Evolutionary conservation across 2,329 filamentous ascomycete species (phyloP).

Genomic region (Alternaria conjuncta): DNA sequence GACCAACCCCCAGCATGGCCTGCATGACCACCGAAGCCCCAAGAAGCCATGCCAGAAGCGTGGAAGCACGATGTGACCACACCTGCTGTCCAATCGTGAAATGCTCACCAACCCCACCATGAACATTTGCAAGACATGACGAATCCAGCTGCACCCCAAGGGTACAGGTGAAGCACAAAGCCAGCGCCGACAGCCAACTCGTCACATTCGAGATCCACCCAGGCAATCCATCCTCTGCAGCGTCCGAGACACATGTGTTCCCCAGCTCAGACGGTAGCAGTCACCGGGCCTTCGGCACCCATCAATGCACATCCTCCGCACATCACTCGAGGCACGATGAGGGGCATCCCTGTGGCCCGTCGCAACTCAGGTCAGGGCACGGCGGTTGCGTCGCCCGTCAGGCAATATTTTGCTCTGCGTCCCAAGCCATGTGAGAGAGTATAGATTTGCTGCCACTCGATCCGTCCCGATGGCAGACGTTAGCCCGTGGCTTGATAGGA

Average conservation of each 20-base stretch:
- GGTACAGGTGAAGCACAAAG: conserved; percentile 1
- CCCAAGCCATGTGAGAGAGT: conserved; percentile 11
- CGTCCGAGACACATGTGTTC: conserved; percentile 8
- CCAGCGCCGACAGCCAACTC: neutral
- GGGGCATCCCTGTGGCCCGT: conserved; percentile 7
- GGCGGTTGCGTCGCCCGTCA: conserved; percentile 39
- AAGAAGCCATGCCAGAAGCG: neutral
- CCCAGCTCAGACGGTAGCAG: neutral
- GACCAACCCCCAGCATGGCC: conserved; percentile 9
- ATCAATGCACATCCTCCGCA: conserved; percentile 18
- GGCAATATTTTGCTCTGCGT: conserved; percentile 23
- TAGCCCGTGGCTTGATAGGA: conserved; percentile 34
- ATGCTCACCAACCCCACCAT: conserved; percentile 22
- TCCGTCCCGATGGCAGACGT: conserved; percentile 41
- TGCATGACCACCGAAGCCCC: conserved; percentile 4
- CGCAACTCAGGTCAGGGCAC: conserved; percentile 14
- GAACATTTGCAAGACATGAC: conserved; percentile 33
- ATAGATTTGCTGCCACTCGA: conserved; percentile 28
- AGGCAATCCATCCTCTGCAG: neutral
- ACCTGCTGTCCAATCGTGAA: conserved; percentile 27
- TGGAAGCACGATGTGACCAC: conserved; percentile 19
- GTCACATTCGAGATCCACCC: conserved; percentile 6
- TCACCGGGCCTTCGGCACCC: conserved; percentile 6
- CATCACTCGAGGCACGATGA: neutral
- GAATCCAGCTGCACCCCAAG: conserved; percentile 14